Evolutionary conservation across 2,329 filamentous ascomycete species (phyloP).

Genomic region (Ophiostoma pallidulum): DNA sequence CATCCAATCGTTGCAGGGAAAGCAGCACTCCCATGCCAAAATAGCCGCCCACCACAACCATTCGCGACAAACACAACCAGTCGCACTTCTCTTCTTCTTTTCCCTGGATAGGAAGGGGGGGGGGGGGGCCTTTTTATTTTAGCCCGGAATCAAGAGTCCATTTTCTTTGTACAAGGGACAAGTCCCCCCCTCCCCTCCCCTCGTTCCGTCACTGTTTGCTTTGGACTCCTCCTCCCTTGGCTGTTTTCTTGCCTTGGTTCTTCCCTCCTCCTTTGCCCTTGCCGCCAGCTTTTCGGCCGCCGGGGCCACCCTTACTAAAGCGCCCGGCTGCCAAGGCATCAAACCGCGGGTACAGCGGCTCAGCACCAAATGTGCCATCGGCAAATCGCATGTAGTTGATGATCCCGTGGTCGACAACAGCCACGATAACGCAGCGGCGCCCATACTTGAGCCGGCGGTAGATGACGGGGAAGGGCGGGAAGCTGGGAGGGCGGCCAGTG

Average conservation of each 20-base stretch:
- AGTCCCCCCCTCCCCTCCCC: no score
- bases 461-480: conserved; percentile 30
- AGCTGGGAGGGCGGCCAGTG: no score
- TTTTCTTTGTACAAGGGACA: no score
- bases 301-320: background rate
- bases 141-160: no score
- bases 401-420: conserved; percentile 81
- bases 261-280: background rate
- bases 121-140: no score
- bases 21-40: no score
- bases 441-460: conserved; percentile 79
- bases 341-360: conserved; percentile 58
- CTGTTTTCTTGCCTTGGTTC: background rate
- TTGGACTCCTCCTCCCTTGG: background rate
- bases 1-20: no score
- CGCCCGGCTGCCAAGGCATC: conserved; percentile 30
- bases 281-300: background rate
- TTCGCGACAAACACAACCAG: background rate
- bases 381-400: conserved; percentile 77
- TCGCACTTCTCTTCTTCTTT: background rate
- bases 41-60: no score
- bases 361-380: conserved; percentile 70
- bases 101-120: no score
- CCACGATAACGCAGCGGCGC: conserved; percentile 72
- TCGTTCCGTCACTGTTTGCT: no score